Percentiles rank a stretch among this genome's conserved stretches.
Conservation (phyloP, 768 basidiomycete genomes). For the Sporobolomyces phaffii region DNA sequence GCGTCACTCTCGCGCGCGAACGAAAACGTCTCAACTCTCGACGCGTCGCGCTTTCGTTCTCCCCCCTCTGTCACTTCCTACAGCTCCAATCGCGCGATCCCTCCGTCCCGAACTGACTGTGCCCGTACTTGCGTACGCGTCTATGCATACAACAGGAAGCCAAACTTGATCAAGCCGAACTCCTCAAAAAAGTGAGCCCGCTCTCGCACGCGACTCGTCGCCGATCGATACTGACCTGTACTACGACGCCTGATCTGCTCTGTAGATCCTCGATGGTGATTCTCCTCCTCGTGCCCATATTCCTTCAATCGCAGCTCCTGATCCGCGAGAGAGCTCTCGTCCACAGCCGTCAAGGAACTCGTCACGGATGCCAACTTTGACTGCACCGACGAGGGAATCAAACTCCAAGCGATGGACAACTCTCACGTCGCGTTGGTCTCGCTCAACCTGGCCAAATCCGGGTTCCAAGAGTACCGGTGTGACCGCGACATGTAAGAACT, state of each 20-base stretch:
- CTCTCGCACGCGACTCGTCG: not conserved
- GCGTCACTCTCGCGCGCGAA: too few relatives aligned
- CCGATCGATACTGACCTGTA: too few relatives aligned
- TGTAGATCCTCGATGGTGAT: slow-evolving; percentile 71
- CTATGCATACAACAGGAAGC: slow-evolving; percentile 57
- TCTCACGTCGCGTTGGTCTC: slow-evolving; percentile 96
- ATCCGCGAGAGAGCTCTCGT: slow-evolving; percentile 13
- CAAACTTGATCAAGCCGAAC: slow-evolving; percentile 74
- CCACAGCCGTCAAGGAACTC: slow-evolving; percentile 86
- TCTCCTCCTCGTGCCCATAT: too few relatives aligned
- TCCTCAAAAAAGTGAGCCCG: slow-evolving; percentile 62
- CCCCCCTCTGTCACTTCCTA: not conserved
- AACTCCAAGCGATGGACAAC: slow-evolving; percentile 98
- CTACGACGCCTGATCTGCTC: not conserved
- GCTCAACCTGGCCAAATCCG: slow-evolving; percentile 68
- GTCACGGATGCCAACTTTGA: slow-evolving; percentile 97
- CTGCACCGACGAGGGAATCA: slow-evolving; percentile 90
- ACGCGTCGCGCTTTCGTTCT: not conserved
- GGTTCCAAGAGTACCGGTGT: slow-evolving; percentile 84
- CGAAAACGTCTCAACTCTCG: too few relatives aligned
- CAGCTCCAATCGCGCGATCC: too few relatives aligned
- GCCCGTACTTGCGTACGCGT: not conserved
- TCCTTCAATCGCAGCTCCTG: too few relatives aligned
- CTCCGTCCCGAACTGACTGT: too few relatives aligned
- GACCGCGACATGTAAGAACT: slow-evolving; percentile 69